Evolutionary conservation across 345 rosid genomes (phyloP).

Genomic region (Rubroshorea leprosula): DNA sequence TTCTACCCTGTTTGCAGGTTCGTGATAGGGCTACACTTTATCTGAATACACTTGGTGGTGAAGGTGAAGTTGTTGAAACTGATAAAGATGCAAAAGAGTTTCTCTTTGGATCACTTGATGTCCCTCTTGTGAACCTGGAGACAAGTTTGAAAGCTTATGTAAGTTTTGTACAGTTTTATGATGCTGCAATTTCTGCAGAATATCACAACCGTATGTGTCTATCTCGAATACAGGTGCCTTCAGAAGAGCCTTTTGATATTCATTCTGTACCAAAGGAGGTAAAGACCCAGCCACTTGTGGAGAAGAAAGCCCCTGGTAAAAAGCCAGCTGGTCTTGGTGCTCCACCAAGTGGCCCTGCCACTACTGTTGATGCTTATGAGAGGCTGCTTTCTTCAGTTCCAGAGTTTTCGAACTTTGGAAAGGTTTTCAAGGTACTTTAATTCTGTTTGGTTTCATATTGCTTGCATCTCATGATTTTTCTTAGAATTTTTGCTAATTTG

Average conservation of each 20-base stretch:
- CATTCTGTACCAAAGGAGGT: constrained; percentile 82
- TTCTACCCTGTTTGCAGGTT: constrained; percentile 42
- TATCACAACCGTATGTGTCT: constrained; percentile 22
- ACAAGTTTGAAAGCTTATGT: constrained; percentile 87
- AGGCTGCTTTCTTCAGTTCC: constrained; percentile 75
- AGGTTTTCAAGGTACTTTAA: constrained; percentile 77
- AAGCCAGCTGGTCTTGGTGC: constrained; percentile 85
- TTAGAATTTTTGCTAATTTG: constrained; percentile 12
- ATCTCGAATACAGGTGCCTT: constrained; percentile 53
- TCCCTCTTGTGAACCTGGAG: constrained; percentile 83
- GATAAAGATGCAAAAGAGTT: constrained; percentile 57
- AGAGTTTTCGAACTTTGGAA: constrained; percentile 75
- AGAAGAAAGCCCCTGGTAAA: constrained; percentile 89
- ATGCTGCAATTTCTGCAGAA: constrained; percentile 12
- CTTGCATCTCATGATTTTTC: neutral
- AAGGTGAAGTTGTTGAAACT: constrained; percentile 56
- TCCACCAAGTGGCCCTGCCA: constrained; percentile 51
- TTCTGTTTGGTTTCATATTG: constrained; percentile 5
- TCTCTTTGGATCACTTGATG: constrained; percentile 77
- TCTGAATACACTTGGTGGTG: constrained; percentile 71
- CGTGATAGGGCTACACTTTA: constrained; percentile 97
- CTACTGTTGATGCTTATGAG: constrained; percentile 77
- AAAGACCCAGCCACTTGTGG: constrained; percentile 78
- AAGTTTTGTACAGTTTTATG: constrained; percentile 26
- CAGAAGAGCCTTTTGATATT: constrained; percentile 78